These are phyloP conservation scores for Westerdykella aurantiaca DNA, from an alignment of 2,329 filamentous ascomycete genomes.

Conservation along the genomic window DNA sequence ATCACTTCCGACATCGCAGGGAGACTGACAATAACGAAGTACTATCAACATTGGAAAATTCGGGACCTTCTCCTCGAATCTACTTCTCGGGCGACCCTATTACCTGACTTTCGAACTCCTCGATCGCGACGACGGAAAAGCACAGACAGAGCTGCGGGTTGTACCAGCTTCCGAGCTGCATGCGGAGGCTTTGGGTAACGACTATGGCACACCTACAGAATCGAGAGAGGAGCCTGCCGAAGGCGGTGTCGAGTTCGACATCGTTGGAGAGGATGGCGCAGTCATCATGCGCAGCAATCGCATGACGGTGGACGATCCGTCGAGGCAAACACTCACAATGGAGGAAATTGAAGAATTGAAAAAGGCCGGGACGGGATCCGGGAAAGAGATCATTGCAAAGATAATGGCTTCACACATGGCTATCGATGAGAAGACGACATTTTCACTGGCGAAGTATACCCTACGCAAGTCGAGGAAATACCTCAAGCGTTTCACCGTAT, in stretches of 20 bases:
- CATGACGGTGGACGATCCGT: slow-evolving; percentile 57
- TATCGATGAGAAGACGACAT: slow-evolving; percentile 89
- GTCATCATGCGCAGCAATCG: slow-evolving; percentile 57
- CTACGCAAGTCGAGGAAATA: slow-evolving; percentile 92
- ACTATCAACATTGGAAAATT: slow-evolving; percentile 89
- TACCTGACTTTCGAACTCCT: slow-evolving; percentile 86
- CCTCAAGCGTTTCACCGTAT: slow-evolving; percentile 74
- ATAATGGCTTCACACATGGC: slow-evolving; percentile 83
- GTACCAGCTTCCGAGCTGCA: slow-evolving; percentile 79
- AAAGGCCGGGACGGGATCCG: slow-evolving; percentile 67
- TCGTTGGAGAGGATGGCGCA: slow-evolving; percentile 44
- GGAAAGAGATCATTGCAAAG: slow-evolving; percentile 87
- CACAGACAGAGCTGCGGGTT: slow-evolving; percentile 65
- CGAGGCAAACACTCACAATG: slow-evolving; percentile 68
- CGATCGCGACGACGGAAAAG: slow-evolving; percentile 59
- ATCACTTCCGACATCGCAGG: too few species aligned
- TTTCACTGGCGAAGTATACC: slow-evolving; percentile 93
- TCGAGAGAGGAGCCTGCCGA: slow-evolving; percentile 28
- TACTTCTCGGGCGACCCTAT: slow-evolving; percentile 85
- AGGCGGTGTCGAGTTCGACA: slow-evolving; percentile 39
- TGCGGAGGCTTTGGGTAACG: slow-evolving; percentile 63
- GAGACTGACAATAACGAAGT: slow-evolving; percentile 43
- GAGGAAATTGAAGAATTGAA: slow-evolving; percentile 68
- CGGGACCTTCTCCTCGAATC: slow-evolving; percentile 81
- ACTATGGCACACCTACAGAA: slow-evolving; percentile 41